phyloP scores from a whole-genome alignment of 139 green algal genomes.

The Picochlorum sp. region DNA sequence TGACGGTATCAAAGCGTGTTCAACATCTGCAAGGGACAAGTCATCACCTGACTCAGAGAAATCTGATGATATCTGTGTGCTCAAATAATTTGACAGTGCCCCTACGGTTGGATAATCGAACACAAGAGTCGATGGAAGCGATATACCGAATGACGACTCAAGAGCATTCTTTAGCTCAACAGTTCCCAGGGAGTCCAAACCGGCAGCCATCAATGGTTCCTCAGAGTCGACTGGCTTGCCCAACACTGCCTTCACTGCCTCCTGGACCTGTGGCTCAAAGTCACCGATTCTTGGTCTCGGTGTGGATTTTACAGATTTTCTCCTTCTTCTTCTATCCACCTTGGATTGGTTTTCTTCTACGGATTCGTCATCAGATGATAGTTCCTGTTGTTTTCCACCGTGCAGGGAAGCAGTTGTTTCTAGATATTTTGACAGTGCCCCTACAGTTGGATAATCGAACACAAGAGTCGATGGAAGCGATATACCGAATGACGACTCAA shows the following conservation, averaged over 20 bases:
- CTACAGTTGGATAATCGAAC: constrained; percentile 55
- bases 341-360: too few relatives aligned
- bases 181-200: constrained; percentile 50
- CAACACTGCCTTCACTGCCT: constrained; percentile 4
- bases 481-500: constrained; percentile 34
- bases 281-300: not conserved
- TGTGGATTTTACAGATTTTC: not conserved
- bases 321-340: not conserved
- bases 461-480: constrained; percentile 38
- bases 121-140: constrained; percentile 37
- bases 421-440: constrained; percentile 2
- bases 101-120: constrained; percentile 50
- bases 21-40: not conserved
- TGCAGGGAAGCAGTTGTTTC: not conserved
- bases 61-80: not conserved
- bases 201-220: constrained; percentile 50
- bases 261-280: not conserved
- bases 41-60: not conserved
- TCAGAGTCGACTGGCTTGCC: constrained; percentile 13
- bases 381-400: not conserved
- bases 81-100: constrained; percentile 30
- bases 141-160: constrained; percentile 22
- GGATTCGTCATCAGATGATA: constrained; percentile 6
- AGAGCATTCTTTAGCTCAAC: constrained; percentile 30
- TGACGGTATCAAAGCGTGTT: constrained; percentile 3